These are phyloP conservation scores for Phialemoniopsis sp. DNA, from an alignment of 2,329 filamentous ascomycete species.

Conservation along the genomic window DNA sequence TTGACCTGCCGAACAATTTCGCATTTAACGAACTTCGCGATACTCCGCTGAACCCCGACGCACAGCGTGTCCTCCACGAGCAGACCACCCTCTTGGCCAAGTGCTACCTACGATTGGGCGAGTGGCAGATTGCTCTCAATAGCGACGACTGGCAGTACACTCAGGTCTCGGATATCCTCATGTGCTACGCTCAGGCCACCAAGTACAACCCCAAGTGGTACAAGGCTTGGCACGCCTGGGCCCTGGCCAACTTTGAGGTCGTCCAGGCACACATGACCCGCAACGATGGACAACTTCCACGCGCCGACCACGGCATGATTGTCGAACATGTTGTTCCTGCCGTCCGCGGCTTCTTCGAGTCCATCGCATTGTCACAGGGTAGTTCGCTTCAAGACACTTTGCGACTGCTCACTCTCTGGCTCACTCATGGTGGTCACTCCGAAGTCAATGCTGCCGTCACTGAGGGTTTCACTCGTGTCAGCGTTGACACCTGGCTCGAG, in stretches of 20 bases:
- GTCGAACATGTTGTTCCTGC: conserved; percentile 90
- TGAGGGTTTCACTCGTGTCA: conserved; percentile 87
- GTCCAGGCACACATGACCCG: conserved; percentile 75
- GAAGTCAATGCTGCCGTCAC: conserved; percentile 88
- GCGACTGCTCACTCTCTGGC: conserved; percentile 90
- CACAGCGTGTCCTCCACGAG: conserved; percentile 51
- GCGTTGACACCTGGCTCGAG: conserved; percentile 96
- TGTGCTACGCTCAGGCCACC: conserved; percentile 88
- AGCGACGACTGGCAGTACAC: conserved; percentile 86
- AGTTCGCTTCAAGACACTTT: conserved; percentile 96
- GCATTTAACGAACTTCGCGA: conserved; percentile 45
- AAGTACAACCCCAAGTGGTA: conserved; percentile 95
- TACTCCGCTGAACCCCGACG: conserved; percentile 39
- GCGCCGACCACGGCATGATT: conserved; percentile 62
- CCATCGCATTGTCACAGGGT: conserved; percentile 84
- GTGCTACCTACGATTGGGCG: conserved; percentile 92
- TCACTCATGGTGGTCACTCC: conserved; percentile 81
- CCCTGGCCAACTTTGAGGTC: conserved; percentile 96
- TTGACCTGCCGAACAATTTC: conserved; percentile 40
- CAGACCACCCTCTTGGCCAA: conserved; percentile 78
- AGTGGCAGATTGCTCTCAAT: conserved; percentile 87
- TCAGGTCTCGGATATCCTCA: conserved; percentile 80
- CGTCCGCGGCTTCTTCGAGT: conserved; percentile 94
- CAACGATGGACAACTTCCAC: conserved; percentile 39
- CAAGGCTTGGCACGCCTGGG: conserved; percentile 99